These are phyloP conservation scores for Hypericum perforatum DNA, from an alignment of 345 rosid genomes.

Conservation along the genomic window DNA sequence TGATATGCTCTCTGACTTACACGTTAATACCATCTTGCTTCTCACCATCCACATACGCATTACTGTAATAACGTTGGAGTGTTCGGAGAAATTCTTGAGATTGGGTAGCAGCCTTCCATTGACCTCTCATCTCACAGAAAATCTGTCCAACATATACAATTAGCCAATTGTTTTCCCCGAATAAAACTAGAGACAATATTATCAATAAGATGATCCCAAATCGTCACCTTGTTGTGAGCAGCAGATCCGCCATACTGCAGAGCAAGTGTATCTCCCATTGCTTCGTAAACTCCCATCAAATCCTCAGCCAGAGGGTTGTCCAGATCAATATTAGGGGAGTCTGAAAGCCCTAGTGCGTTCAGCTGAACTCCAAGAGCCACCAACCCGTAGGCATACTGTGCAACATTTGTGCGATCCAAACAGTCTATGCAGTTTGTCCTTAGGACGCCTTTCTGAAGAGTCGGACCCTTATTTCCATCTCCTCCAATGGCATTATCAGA, in stretches of 20 bases:
- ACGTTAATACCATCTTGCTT: slow-evolving; percentile 93
- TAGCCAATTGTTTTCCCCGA: too few species aligned
- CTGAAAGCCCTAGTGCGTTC: slow-evolving; percentile 43
- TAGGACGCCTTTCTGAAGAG: slow-evolving; percentile 71
- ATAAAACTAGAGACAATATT: too few species aligned
- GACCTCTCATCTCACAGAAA: slow-evolving; percentile 92
- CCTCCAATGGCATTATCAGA: slow-evolving; percentile 16
- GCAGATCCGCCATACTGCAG: slow-evolving; percentile 98
- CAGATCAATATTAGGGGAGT: slow-evolving; percentile 43
- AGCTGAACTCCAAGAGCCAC: slow-evolving; percentile 80
- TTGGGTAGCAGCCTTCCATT: slow-evolving; percentile 94
- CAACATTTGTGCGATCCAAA: slow-evolving; percentile 94
- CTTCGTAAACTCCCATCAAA: slow-evolving; percentile 69
- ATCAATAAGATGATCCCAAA: background rate
- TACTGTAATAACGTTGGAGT: slow-evolving; percentile 84
- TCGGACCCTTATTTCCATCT: slow-evolving; percentile 26
- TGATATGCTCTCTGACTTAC: slow-evolving; percentile 33
- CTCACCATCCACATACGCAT: slow-evolving; percentile 82
- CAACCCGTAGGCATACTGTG: too few species aligned
- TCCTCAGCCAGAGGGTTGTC: slow-evolving; percentile 66
- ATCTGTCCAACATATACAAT: slow-evolving; percentile 53
- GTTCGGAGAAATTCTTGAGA: slow-evolving; percentile 88
- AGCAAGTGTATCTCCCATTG: slow-evolving; percentile 96
- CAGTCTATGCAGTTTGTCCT: slow-evolving; percentile 99
- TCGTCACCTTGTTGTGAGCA: slow-evolving; percentile 95